Percentiles rank a stretch among this genome's conserved stretches.
These are phyloP conservation scores for Pyronema domesticum DNA, from an alignment of 495 filamentous ascomycete genomes.

Conservation along the genomic window DNA sequence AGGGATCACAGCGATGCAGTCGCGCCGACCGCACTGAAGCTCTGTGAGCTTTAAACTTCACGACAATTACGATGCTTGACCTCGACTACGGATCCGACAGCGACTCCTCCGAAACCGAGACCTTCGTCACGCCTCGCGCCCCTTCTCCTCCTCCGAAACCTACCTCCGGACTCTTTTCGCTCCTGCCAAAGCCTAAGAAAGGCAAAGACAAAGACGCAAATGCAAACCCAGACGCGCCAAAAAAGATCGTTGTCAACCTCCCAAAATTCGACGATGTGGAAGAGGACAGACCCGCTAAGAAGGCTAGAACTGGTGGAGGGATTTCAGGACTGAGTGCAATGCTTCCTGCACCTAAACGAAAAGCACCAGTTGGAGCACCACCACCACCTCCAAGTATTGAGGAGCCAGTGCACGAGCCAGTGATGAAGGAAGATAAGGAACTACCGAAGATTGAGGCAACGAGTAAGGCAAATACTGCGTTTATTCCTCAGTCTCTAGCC, in stretches of 20 bases:
- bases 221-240: slow-evolving; percentile 9
- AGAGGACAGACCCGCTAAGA: slow-evolving; percentile 16
- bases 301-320: slow-evolving; percentile 9
- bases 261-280: slow-evolving; percentile 14
- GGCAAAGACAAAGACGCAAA: slow-evolving; percentile 6
- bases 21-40: no score
- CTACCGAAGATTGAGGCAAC: background rate
- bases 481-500: slow-evolving; percentile 20
- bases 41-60: no score
- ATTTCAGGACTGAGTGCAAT: slow-evolving; percentile 15
- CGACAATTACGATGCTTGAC: background rate
- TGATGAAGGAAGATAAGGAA: slow-evolving; percentile 2
- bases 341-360: slow-evolving; percentile 21
- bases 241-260: slow-evolving; percentile 23
- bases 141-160: background rate
- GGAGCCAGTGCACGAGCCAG: background rate
- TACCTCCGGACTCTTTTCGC: slow-evolving; percentile 4
- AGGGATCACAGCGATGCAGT: no score
- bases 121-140: background rate
- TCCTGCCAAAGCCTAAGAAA: slow-evolving; percentile 21
- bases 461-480: slow-evolving; percentile 6
- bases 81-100: slow-evolving; percentile 20
- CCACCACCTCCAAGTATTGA: background rate
- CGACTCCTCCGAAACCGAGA: slow-evolving; percentile 16
- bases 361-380: background rate